Conservation (phyloP, 192 early-diverging fungal species). For the Rhizophagus clarus region DNA sequence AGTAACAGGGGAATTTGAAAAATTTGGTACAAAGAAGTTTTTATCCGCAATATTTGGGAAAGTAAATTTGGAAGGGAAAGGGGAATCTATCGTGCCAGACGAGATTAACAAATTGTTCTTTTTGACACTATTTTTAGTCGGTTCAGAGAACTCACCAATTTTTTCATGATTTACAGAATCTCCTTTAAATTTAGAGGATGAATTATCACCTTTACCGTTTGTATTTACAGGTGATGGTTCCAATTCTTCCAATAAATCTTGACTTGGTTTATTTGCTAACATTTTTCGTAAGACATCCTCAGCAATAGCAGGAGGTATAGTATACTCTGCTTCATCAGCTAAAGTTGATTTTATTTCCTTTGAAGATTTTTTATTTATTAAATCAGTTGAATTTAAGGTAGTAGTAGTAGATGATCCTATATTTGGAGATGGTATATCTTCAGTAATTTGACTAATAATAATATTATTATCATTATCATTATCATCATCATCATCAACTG, state of each 20-base stretch:
- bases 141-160: constrained; percentile 31
- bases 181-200: constrained; percentile 22
- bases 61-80: constrained; percentile 32
- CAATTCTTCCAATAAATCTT: constrained; percentile 25
- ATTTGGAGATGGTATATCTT: neutral
- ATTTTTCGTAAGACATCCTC: constrained; percentile 29
- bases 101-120: constrained; percentile 30
- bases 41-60: constrained; percentile 35
- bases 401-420: neutral
- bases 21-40: constrained; percentile 34
- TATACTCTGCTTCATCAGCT: constrained; percentile 26
- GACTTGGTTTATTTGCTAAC: constrained; percentile 31
- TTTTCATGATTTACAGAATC: constrained; percentile 20
- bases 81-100: constrained; percentile 23
- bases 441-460: neutral
- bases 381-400: neutral
- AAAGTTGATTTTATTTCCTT: constrained; percentile 24
- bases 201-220: constrained; percentile 23
- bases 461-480: neutral
- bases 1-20: neutral
- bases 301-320: constrained; percentile 33
- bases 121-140: constrained; percentile 17
- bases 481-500: neutral
- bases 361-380: neutral
- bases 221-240: neutral